Conservation (phyloP, 2,329 filamentous ascomycete species). For the Pyricularia sp. region DNA sequence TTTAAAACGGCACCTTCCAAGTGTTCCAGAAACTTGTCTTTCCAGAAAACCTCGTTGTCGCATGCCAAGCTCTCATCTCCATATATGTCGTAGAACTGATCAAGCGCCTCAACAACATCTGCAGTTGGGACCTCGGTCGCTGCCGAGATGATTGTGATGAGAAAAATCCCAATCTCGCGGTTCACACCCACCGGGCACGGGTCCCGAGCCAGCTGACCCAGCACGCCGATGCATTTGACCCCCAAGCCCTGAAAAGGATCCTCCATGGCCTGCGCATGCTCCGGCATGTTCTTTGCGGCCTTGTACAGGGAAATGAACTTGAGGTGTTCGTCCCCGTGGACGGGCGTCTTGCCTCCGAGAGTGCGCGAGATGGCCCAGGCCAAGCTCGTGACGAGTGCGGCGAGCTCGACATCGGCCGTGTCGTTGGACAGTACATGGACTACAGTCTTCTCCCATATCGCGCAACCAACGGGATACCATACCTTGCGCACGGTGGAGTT, state of each 20-base stretch:
- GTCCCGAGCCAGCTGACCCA: constrained; percentile 52
- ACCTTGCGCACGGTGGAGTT: constrained; percentile 40
- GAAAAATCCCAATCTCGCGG: constrained; percentile 53
- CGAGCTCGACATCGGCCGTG: constrained; percentile 51
- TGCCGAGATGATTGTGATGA: constrained; percentile 43
- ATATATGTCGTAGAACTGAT: constrained; percentile 61
- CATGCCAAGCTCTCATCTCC: constrained; percentile 48
- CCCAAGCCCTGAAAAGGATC: constrained; percentile 54
- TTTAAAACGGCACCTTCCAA: constrained; percentile 46
- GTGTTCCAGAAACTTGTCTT: constrained; percentile 47
- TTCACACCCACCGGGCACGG: constrained; percentile 45
- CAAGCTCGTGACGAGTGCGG: constrained; percentile 54
- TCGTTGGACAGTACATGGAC: constrained; percentile 48
- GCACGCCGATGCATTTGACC: constrained; percentile 58
- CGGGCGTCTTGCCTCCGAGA: constrained; percentile 37
- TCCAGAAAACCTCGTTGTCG: constrained; percentile 57
- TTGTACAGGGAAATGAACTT: constrained; percentile 59
- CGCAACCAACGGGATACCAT: constrained; percentile 44
- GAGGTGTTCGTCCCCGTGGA: constrained; percentile 44
- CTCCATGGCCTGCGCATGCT: constrained; percentile 19
- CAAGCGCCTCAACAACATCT: constrained; percentile 53
- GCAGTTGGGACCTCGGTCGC: constrained; percentile 36
- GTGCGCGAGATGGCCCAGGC: constrained; percentile 56
- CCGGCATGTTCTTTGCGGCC: constrained; percentile 35
- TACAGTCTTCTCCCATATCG: constrained; percentile 49